Evolutionary conservation across 1,284 basidiomycete species (phyloP), one percentile per base, ranked within the genome.

Genomic region (Lignosus rhinocerotis): DNA sequence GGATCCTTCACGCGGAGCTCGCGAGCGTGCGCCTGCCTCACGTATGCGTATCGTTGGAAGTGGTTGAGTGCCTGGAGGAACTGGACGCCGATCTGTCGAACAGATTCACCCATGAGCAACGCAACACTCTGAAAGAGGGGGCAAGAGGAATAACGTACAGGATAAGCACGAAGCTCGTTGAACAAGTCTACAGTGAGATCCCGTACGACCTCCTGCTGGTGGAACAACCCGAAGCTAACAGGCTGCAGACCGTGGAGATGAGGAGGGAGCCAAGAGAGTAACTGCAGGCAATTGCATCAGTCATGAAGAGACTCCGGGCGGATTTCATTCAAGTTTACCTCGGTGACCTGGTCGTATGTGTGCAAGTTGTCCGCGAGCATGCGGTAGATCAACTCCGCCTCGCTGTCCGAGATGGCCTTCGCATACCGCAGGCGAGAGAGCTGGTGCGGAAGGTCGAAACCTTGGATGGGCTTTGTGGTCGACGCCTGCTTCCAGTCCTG

Each of bases 21-120:
- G 49, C 83, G 76, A 36, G 81, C 81, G 65, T 88, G 80, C 0
- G 88, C 88, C 67, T 88, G 86, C 51, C 89, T 81, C 19, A 91
- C 87, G 67, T 90, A 93, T 2, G 93, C 91, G 59, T 93, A 90
- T 0, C 94, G 86, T 69, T 97, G 93, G 71, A 96, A 98, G 67
- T 93, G 89, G 72, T 97, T 98, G 54, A 99, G 82, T 9, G 84
- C 77, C 68, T 92, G 86, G 30, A 98, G 76, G 68, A 92, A 95
- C 59, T 93, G 82, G 30, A 88, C 80, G 0, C 96, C 96, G 61
- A 96, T 85, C 94, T 96, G 68, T 53, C 10, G 6, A 7, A 43
- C 41, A 21, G 3, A 21, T 10, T 16, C 41, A 17, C 19, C 19
- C 1, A n/a, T 21, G 16, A 25, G 49, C 32, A 33, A 33, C n/a